Base-by-base conservation (phyloP, 805 yeast species). In the Scheffersomyces ergatensis region DNA sequence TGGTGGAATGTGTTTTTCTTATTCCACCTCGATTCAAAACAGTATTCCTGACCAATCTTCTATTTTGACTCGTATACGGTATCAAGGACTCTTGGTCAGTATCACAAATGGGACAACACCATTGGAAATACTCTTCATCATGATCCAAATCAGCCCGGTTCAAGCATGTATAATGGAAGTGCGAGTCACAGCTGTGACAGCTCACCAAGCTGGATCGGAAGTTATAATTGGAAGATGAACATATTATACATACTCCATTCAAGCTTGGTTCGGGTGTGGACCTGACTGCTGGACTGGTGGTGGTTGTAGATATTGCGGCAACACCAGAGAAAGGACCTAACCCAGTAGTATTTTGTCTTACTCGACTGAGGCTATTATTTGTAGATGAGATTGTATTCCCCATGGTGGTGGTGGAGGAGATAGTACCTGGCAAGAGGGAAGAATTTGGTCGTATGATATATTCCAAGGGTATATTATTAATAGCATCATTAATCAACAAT, bases 91-190 rank as follows among this genome's bases (percentile, higher is more conserved):
- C 70, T 51, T 74, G 78, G 24, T 57, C 60, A 40, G 56, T 53
- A 41, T 72, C 78, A 49, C 82, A 76, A 44, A 73, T 63, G n/a
- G 80, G 80, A 50, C 82, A 76, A 42, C 56, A 57, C 80, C 80
- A 75, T 13, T 45, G 55, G 4, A 30, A 21, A 26, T 18, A 40
- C 36, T 43, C 50, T 34, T 30, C 44, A 3, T 33, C 38, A 12
- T 26, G 29, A 26, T 26, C 14, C 5, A 26, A 13, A 11, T 5
- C 14, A 26, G 7, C 8, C 13, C 62, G 31, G 2, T 74, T 76
- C 14, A 75, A 54, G 44, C 80, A 75, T 5, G 44, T 34, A 16
- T 49, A 53, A 47, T 75, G 80, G 50, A 71, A 73, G 2, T 55
- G 49, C 3, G 70, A 58, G 2, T 66, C 64, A 40, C 78, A 73